Percentiles rank a stretch among this genome's conserved stretches.
Conservation (phyloP, 345 rosid species). For the Bretschneidera sinensis region DNA sequence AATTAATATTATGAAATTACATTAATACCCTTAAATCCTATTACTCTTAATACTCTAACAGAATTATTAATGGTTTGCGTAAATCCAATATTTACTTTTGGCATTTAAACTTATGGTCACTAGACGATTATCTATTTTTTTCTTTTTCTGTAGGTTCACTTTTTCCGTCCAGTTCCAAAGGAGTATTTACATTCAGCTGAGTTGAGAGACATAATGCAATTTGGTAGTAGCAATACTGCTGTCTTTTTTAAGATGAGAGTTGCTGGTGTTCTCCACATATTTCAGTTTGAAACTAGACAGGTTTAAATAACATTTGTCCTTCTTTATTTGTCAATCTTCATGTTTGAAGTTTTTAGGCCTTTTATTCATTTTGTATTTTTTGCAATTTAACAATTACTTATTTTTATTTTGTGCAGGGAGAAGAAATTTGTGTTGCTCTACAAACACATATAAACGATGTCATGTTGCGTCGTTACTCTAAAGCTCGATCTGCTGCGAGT, state of each 20-base stretch:
- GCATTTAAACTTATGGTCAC: conserved; percentile 13
- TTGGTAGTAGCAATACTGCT: conserved; percentile 97
- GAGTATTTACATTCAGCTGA: conserved; percentile 96
- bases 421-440: conserved; percentile 96
- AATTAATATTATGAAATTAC: too few relatives aligned
- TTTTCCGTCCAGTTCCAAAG: conserved; percentile 96
- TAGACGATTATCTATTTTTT: too few relatives aligned
- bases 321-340: not conserved
- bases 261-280: conserved; percentile 96
- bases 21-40: too few relatives aligned
- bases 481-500: conserved; percentile 65
- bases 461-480: conserved; percentile 96
- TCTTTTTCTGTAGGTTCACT: conserved; percentile 60
- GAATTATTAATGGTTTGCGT: not conserved
- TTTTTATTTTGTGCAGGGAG: conserved; percentile 56
- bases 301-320: conserved; percentile 26
- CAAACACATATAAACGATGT: conserved; percentile 99
- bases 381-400: not conserved
- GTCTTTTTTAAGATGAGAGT: conserved; percentile 99
- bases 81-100: not conserved
- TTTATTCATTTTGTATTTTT: not conserved
- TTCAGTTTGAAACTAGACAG: conserved; percentile 99
- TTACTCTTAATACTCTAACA: too few relatives aligned
- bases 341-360: not conserved
- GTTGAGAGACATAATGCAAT: conserved; percentile 96